Conservation (phyloP, 179 eudicot species). For the Heliamphora pulchella region DNA sequence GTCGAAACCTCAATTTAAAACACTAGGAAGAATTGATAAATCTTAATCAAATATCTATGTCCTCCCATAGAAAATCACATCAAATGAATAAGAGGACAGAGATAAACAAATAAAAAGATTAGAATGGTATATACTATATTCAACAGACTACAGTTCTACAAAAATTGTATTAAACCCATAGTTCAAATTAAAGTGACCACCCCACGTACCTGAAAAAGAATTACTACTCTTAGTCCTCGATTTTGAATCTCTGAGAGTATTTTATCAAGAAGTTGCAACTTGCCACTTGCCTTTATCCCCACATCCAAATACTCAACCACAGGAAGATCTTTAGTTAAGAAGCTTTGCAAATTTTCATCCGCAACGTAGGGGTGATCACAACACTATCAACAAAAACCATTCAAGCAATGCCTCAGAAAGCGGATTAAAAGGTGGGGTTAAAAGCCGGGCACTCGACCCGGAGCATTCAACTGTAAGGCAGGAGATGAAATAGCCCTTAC, state of each 20-base stretch:
- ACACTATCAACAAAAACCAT: slow-evolving; percentile 39
- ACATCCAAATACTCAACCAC: slow-evolving; percentile 42
- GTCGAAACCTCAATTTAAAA: too few species aligned
- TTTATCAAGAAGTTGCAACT: slow-evolving; percentile 61
- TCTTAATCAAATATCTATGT: not conserved
- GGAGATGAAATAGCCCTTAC: too few species aligned
- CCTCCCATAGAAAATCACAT: not conserved
- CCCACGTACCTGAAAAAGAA: slow-evolving; percentile 71
- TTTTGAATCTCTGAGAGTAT: slow-evolving; percentile 51
- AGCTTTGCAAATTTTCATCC: slow-evolving; percentile 41
- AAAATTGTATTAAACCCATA: not conserved
- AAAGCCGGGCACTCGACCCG: too few species aligned
- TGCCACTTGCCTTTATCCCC: slow-evolving; percentile 85
- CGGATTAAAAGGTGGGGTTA: not conserved
- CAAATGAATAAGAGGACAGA: not conserved
- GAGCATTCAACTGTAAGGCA: too few species aligned
- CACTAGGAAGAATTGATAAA: too few species aligned
- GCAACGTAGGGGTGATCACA: slow-evolving; percentile 87
- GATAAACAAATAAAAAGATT: not conserved
- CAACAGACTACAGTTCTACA: not conserved
- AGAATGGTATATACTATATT: not conserved
- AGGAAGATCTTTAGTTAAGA: slow-evolving; percentile 33
- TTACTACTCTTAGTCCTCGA: slow-evolving; percentile 46
- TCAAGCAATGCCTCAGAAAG: slow-evolving; percentile 9
- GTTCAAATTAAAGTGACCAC: not conserved